A percentile compares a stretch with the other conserved stretches of the same genome.
Conservation (phyloP, 1,284 basidiomycete genomes). For the Mycena citricolor region DNA sequence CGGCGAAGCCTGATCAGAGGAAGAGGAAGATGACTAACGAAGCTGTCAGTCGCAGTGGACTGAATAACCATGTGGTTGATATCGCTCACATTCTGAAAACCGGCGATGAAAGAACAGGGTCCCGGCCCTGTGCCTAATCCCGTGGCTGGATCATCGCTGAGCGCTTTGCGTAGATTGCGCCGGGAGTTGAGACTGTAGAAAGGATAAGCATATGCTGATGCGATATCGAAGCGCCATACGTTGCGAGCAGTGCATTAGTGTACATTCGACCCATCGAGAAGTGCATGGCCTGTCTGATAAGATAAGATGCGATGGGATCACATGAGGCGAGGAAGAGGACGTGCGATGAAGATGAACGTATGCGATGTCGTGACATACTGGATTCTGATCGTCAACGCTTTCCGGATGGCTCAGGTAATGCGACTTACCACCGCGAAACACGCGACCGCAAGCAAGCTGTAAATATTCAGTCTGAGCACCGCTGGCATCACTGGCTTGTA, state of each 20-base stretch:
- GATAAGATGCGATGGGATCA: neutral
- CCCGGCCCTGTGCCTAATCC: no score
- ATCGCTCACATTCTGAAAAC: no score
- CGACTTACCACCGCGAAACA: neutral
- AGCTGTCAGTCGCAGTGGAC: no score
- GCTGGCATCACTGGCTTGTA: neutral
- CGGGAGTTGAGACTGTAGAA: constrained; percentile 12
- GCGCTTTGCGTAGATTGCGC: constrained; percentile 9
- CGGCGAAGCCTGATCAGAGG: no score
- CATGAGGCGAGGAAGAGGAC: neutral
- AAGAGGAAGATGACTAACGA: no score
- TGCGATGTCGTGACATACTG: constrained; percentile 13
- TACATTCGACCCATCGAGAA: constrained; percentile 19
- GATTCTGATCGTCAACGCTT: neutral
- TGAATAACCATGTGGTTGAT: no score
- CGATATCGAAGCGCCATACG: constrained; percentile 1
- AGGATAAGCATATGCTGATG: neutral
- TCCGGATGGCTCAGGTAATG: neutral
- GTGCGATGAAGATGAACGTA: constrained; percentile 16
- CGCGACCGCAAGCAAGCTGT: constrained; percentile 3
- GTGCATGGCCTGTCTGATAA: constrained; percentile 15
- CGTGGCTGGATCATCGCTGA: no score
- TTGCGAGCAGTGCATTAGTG: constrained; percentile 18
- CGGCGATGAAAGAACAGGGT: no score
- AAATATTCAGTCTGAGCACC: neutral